Evolutionary conservation across 306 rosid genomes (phyloP), one percentile per base, ranked within the genome.

Genomic region (Sindora glabra): DNA sequence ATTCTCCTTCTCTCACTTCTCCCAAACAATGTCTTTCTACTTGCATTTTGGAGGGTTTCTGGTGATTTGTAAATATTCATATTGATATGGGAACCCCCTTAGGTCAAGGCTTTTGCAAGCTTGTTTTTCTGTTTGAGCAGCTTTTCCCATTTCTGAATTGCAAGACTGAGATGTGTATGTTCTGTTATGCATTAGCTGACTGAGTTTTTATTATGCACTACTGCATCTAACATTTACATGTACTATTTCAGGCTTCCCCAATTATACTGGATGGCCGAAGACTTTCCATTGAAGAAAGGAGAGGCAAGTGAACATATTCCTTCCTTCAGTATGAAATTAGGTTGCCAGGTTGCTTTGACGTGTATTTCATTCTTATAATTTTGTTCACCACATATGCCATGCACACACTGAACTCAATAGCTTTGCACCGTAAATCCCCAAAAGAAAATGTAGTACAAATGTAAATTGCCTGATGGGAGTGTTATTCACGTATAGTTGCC

Each of bases 241-340:
- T 34, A 9, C 56, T 39, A 41, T 70, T 67, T 51, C 82, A 88
- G 96, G 89, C 89, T 14, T 70, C 94, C 37, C 87, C 88, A 3
- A 61, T 89, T 21, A 60, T 17, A 5, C 73, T 79, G 66, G 80
- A 70, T 46, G 16, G 38, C 34, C 78, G 78, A 0, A 68, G 66
- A 18, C 82, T 89, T 55, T 79, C 82, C 29, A 66, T 89, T 15
- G 96, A 89, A 76, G 95, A 83, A 61, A 77, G 96, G 68, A 72
- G 89, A 79, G 89, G 96, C 58, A 72, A 74, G 91, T 44, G 8
- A 64, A 45, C 48, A 6, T 56, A 38, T 55, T 32, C 58, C 30
- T 16, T 8, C 2, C 22, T 10, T 3, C 2, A 33, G n/a, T 23
- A 21, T 25, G 23, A 8, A 6, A 7, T 62, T 62, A 48, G 54